Percentiles rank a stretch among this genome's conserved stretches.
phyloP scores from a whole-genome alignment of 2,329 filamentous ascomycete genomes.

The Thelonectria blattea region DNA sequence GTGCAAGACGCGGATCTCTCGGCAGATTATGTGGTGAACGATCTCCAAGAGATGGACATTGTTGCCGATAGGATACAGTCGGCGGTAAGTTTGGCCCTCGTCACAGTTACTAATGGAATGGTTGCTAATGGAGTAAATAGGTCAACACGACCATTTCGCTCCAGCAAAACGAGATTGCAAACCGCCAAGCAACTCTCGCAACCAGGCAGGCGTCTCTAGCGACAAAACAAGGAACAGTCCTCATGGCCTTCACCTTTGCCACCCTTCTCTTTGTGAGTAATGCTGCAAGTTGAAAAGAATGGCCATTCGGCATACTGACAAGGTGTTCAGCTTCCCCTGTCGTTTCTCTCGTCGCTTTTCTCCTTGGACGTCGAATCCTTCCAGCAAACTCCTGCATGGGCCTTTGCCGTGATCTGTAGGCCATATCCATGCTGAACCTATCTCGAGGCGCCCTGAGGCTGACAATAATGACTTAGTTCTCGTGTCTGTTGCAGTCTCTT shows the following conservation, averaged over 20 bases:
- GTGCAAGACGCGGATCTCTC: background rate
- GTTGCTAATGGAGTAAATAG: background rate
- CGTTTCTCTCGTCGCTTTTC: conserved; percentile 28
- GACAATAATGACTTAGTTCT: no score
- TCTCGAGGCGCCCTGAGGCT: no score
- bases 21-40: conserved; percentile 16
- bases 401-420: conserved; percentile 20
- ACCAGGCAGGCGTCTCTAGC: conserved; percentile 9
- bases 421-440: no score
- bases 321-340: conserved; percentile 19
- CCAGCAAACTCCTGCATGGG: conserved; percentile 20
- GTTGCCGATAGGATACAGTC: conserved; percentile 23
- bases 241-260: conserved; percentile 27
- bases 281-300: no score
- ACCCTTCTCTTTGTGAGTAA: conserved; percentile 29
- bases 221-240: conserved; percentile 11
- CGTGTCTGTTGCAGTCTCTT: no score
- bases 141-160: conserved; percentile 23
- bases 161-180: conserved; percentile 25
- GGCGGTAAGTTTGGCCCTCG: conserved; percentile 16
- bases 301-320: background rate
- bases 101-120: no score
- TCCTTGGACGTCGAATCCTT: conserved; percentile 26
- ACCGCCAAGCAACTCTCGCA: conserved; percentile 16
- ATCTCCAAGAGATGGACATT: conserved; percentile 28